These are phyloP conservation scores for Monosporascus sp. DNA, from an alignment of 2,329 filamentous ascomycete species.

Conservation along the genomic window DNA sequence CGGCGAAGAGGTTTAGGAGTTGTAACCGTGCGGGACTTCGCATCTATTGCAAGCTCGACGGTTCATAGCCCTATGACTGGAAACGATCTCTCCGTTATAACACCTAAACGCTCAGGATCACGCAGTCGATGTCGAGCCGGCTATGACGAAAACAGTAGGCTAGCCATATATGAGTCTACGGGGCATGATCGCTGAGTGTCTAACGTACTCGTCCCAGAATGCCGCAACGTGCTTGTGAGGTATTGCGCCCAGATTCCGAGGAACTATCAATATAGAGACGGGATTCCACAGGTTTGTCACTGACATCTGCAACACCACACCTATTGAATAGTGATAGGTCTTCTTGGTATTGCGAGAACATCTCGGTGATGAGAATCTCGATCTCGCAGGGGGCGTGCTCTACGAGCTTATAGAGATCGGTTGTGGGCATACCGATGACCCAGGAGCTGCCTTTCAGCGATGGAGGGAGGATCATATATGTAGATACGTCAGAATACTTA, in stretches of 20 bases:
- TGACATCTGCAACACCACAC: neutral
- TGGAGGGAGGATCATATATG: constrained; percentile 41
- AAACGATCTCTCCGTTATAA: neutral
- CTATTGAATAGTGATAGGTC: constrained; percentile 21
- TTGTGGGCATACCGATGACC: constrained; percentile 38
- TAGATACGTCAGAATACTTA: constrained; percentile 30
- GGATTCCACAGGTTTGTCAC: constrained; percentile 32
- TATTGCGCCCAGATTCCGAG: constrained; percentile 39
- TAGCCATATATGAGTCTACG: neutral
- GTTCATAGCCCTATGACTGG: neutral
- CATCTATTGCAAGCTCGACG: neutral
- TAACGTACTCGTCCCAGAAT: constrained; percentile 26
- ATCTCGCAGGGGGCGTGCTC: constrained; percentile 37
- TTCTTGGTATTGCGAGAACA: constrained; percentile 38
- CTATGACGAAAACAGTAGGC: constrained; percentile 24
- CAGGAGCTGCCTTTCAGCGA: constrained; percentile 39
- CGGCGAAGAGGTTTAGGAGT: neutral
- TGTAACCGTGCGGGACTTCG: neutral
- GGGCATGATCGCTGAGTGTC: neutral
- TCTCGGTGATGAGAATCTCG: constrained; percentile 40
- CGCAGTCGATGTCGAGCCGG: constrained; percentile 18
- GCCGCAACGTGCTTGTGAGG: constrained; percentile 39
- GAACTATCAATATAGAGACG: constrained; percentile 42
- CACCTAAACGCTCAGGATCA: constrained; percentile 14
- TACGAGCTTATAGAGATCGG: constrained; percentile 44